phyloP scores from a whole-genome alignment of 371 early-diverging fungal genomes.

The Mortierella sp. region DNA sequence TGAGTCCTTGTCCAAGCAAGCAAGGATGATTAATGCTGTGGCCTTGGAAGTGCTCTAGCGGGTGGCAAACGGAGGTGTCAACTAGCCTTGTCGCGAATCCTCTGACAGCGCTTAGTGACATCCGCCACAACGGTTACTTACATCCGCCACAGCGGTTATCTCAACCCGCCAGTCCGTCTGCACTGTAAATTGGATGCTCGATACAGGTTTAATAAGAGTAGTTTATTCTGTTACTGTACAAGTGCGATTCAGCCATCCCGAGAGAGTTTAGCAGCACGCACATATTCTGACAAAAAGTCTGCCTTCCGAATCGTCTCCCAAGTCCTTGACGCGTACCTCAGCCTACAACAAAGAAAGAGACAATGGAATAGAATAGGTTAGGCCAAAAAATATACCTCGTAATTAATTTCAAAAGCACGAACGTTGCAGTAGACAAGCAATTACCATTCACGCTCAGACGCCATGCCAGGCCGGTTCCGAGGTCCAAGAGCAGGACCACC shows the following conservation, averaged over 20 bases:
- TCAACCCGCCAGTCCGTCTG: too few species aligned
- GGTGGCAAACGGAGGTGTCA: too few species aligned
- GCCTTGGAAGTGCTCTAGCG: too few species aligned
- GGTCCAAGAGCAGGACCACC: conserved; percentile 55
- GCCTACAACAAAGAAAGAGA: conserved; percentile 17
- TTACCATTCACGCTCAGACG: conserved; percentile 52
- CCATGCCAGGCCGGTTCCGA: conserved; percentile 46
- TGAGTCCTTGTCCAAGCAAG: too few species aligned
- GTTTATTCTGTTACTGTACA: conserved; percentile 1
- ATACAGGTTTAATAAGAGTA: neutral
- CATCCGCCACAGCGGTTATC: too few species aligned
- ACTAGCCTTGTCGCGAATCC: too few species aligned
- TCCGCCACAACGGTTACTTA: too few species aligned
- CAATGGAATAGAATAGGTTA: neutral
- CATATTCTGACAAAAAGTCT: conserved; percentile 38
- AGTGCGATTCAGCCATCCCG: conserved; percentile 22
- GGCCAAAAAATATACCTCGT: neutral
- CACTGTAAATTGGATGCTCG: too few species aligned
- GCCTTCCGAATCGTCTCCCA: conserved; percentile 47
- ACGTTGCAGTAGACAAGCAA: neutral
- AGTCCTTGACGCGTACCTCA: conserved; percentile 37
- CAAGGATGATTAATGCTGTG: too few species aligned
- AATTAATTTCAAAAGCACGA: too few species aligned
- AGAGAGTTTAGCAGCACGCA: conserved; percentile 37
- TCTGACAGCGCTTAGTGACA: too few species aligned